phyloP scores from a whole-genome alignment of 2,329 filamentous ascomycete genomes.

The Cytospora piceicola region DNA sequence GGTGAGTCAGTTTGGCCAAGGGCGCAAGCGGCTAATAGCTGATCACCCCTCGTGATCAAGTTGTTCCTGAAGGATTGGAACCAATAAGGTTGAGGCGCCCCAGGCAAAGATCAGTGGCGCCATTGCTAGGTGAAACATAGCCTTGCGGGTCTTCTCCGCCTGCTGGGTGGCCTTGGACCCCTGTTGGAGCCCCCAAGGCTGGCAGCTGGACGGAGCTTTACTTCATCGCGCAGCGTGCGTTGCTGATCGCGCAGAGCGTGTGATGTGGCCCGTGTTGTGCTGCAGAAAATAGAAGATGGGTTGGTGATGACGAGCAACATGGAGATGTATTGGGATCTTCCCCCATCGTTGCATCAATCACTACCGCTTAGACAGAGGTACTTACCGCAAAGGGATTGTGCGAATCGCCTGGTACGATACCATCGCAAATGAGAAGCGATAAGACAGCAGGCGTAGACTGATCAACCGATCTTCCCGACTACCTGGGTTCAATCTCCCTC shows the following conservation, averaged over 20 bases:
- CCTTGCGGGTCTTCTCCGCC: constrained; percentile 5
- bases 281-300: neutral
- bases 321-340: constrained; percentile 8
- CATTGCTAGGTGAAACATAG: constrained; percentile 13
- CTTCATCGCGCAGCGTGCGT: constrained; percentile 7
- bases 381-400: neutral
- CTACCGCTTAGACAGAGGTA: neutral
- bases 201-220: neutral
- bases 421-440: constrained; percentile 1
- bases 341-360: neutral
- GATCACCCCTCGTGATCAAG: constrained; percentile 11
- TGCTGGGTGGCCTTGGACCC: neutral
- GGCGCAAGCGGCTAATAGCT: neutral
- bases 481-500: neutral
- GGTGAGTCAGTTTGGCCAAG: constrained; percentile 5
- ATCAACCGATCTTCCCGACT: constrained; percentile 4
- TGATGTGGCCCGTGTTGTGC: neutral
- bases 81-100: neutral
- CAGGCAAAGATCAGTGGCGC: neutral
- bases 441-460: neutral
- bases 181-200: neutral
- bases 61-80: neutral
- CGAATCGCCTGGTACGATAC: neutral
- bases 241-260: neutral
- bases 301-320: neutral